These are phyloP conservation scores for Aureobasidium namibiae DNA, from an alignment of 2,329 filamentous ascomycete species.

Conservation along the genomic window DNA sequence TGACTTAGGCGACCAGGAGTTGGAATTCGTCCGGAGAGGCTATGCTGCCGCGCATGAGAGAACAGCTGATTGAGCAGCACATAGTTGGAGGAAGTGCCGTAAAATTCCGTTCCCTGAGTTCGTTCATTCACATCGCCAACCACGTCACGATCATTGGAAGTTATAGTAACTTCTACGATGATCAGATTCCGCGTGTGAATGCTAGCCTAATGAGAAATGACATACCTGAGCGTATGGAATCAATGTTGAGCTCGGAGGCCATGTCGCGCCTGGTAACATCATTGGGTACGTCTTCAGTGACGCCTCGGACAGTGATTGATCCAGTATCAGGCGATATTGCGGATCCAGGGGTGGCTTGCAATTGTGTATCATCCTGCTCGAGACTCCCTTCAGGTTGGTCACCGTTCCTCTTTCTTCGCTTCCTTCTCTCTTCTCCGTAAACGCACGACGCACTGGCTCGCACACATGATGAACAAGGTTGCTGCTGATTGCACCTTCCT, in stretches of 20 bases:
- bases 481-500: conserved; percentile 6
- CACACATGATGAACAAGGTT: conserved; percentile 11
- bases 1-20: no score
- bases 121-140: conserved; percentile 15
- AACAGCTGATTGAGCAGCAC: conserved; percentile 14
- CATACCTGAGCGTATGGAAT: not conserved
- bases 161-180: not conserved
- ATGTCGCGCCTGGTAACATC: not conserved
- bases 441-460: not conserved
- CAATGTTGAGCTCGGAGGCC: not conserved
- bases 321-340: not conserved
- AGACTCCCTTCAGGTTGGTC: no score
- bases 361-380: not conserved
- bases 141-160: conserved; percentile 3
- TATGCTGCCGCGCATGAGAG: conserved; percentile 5
- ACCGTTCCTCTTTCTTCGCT: not conserved
- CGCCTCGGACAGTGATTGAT: not conserved
- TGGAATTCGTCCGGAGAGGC: not conserved
- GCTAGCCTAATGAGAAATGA: not conserved
- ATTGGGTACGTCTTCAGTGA: not conserved
- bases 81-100: conserved; percentile 14
- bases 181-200: not conserved
- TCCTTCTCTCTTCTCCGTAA: not conserved
- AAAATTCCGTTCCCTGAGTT: conserved; percentile 17
- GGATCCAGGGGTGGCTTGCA: not conserved